phyloP scores from a whole-genome alignment of 2,329 filamentous ascomycete species.

The Exophiala alcalophila region DNA sequence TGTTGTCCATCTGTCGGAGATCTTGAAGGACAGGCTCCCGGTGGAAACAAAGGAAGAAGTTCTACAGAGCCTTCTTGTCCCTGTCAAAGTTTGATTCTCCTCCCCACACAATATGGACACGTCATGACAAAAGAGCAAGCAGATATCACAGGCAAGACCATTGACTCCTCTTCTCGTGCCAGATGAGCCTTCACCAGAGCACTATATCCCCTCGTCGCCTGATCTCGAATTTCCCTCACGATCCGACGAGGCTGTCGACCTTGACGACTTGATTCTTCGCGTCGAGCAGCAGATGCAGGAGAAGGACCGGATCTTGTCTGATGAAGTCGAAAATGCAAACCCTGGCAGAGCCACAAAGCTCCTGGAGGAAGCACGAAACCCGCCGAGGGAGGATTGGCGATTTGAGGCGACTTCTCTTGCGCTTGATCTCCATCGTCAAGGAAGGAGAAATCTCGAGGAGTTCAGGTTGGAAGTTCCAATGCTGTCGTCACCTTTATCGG shows the following conservation, averaged over 20 bases:
- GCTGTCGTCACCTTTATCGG: neutral
- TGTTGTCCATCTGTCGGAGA: slow-evolving; percentile 10
- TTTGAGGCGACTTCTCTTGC: neutral
- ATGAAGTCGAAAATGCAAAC: neutral
- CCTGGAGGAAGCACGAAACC: neutral
- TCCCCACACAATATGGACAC: neutral
- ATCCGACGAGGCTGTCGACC: slow-evolving; percentile 3
- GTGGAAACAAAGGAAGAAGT: slow-evolving; percentile 6
- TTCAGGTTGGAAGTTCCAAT: slow-evolving; percentile 2
- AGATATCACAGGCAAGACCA: slow-evolving; percentile 7
- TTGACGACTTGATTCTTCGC: slow-evolving; percentile 8
- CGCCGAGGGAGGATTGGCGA: neutral
- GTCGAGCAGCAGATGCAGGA: slow-evolving; percentile 11
- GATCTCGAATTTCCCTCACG: slow-evolving; percentile 1
- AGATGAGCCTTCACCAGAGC: slow-evolving; percentile 4
- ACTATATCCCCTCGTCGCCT: slow-evolving; percentile 1
- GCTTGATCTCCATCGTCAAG: neutral
- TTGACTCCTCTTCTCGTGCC: slow-evolving; percentile 5
- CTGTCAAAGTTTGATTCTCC: neutral
- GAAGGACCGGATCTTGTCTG: slow-evolving; percentile 1
- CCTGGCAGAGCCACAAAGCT: neutral
- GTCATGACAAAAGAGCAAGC: slow-evolving; percentile 2
- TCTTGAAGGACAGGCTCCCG: neutral
- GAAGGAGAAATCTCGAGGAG: neutral
- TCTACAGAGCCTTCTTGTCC: neutral